Conservation (phyloP, 2,329 filamentous ascomycete genomes). For the Neocatenulostroma microsporum region DNA sequence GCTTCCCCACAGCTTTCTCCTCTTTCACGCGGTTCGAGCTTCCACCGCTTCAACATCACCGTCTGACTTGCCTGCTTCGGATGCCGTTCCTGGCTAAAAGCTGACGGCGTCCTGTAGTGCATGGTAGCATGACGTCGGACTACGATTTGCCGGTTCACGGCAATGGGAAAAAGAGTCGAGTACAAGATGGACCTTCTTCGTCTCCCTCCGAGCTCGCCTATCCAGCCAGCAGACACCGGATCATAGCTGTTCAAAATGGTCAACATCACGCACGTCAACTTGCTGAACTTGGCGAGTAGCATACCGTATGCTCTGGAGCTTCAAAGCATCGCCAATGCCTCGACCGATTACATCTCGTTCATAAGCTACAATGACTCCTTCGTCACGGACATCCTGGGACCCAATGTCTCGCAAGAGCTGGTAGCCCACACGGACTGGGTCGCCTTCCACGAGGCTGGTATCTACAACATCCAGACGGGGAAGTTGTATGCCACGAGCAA, state of each 20-base stretch:
- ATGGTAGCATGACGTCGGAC: not conserved
- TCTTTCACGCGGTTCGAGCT: no score
- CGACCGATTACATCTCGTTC: slow-evolving; percentile 23
- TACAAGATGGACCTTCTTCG: no score
- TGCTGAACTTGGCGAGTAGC: slow-evolving; percentile 26
- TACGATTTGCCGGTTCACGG: no score
- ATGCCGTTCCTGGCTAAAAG: slow-evolving; percentile 1
- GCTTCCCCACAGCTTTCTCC: no score
- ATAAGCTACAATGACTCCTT: slow-evolving; percentile 25
- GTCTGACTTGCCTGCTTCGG: no score
- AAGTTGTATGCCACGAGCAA: slow-evolving; percentile 39
- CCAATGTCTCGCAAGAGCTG: slow-evolving; percentile 23
- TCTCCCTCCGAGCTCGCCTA: no score
- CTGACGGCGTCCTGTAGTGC: not conserved
- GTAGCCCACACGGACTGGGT: slow-evolving; percentile 20
- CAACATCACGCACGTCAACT: slow-evolving; percentile 28
- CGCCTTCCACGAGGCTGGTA: slow-evolving; percentile 35
- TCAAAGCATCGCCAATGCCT: slow-evolving; percentile 22
- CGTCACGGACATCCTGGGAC: slow-evolving; percentile 24
- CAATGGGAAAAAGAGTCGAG: not conserved
- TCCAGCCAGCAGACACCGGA: no score
- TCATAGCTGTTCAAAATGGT: no score
- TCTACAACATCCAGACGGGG: slow-evolving; percentile 29
- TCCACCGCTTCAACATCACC: no score
- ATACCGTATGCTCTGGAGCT: slow-evolving; percentile 26